Evolutionary conservation across 495 filamentous ascomycete species (phyloP).

Genomic region (Annulohypoxylon stygium): DNA sequence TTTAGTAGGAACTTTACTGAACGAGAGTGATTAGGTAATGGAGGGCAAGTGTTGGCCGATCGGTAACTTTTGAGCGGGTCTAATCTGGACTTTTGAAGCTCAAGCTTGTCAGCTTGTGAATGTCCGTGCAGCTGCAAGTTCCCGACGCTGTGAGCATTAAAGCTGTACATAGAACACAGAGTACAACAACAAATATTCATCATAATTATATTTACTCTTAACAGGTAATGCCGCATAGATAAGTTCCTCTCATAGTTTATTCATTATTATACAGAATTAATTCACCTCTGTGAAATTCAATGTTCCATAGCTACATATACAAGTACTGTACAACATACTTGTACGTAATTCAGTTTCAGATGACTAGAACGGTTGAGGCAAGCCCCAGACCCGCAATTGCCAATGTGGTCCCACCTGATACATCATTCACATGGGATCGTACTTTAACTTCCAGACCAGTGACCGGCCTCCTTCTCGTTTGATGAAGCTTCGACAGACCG

Average conservation of each 20-base stretch:
- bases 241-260: no score
- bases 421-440: constrained; percentile 41
- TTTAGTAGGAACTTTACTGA: constrained; percentile 1
- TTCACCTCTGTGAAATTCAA: no score
- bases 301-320: no score
- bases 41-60: constrained; percentile 19
- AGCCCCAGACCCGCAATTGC: constrained; percentile 31
- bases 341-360: constrained; percentile 14
- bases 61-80: not conserved
- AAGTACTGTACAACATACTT: not conserved
- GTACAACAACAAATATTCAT: no score
- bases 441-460: constrained; percentile 28
- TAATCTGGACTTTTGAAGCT: not conserved
- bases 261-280: no score
- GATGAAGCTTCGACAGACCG: constrained; percentile 30
- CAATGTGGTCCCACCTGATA: constrained; percentile 28
- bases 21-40: constrained; percentile 9
- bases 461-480: constrained; percentile 34
- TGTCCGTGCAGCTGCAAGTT: not conserved
- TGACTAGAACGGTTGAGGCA: constrained; percentile 35
- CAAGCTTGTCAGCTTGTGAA: not conserved
- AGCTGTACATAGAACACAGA: not conserved
- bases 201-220: no score
- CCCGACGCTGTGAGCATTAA: not conserved
- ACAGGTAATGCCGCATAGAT: no score